A percentile compares a stretch with the other conserved stretches of the same genome.
Conservation (phyloP, 164 flowering plant genomes). For the Magnolia kwangsiensis region DNA sequence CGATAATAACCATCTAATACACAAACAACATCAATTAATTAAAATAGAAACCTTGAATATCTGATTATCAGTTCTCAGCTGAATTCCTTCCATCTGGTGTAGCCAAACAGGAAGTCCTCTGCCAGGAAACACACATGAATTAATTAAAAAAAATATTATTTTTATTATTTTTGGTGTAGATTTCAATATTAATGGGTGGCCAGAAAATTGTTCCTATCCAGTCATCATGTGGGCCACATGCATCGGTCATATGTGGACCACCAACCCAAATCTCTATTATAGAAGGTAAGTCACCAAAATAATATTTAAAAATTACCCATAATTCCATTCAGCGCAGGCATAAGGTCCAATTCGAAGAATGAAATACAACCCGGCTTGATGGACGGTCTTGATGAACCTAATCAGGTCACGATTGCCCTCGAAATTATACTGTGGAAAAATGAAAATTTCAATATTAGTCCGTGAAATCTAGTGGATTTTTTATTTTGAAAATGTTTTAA, state of each 20-base stretch:
- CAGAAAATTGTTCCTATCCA: neutral
- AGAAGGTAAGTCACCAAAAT: no score
- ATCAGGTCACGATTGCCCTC: slow-evolving; percentile 1
- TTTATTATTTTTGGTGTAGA: no score
- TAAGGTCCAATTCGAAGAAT: slow-evolving; percentile 7
- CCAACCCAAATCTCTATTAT: no score
- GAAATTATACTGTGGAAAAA: slow-evolving; percentile 1
- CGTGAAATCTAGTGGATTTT: no score
- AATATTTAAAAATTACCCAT: slow-evolving; percentile 1
- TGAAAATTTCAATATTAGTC: neutral
- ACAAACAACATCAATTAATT: no score
- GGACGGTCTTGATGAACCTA: slow-evolving; percentile 10
- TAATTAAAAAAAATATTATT: no score
- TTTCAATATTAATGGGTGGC: no score
- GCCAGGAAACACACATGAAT: neutral
- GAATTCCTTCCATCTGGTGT: slow-evolving; percentile 39
- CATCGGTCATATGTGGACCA: no score
- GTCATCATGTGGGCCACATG: no score
- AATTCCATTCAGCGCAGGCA: slow-evolving; percentile 18
- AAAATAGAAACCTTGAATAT: slow-evolving; percentile 33
- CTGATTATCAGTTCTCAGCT: slow-evolving; percentile 36
- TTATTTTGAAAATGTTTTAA: neutral
- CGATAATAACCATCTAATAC: no score
- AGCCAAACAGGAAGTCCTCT: slow-evolving; percentile 39
- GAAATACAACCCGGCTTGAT: slow-evolving; percentile 3